Base-by-base conservation (phyloP, 1,139 yeast species). In the Debaryomycetaceae sp. region DNA sequence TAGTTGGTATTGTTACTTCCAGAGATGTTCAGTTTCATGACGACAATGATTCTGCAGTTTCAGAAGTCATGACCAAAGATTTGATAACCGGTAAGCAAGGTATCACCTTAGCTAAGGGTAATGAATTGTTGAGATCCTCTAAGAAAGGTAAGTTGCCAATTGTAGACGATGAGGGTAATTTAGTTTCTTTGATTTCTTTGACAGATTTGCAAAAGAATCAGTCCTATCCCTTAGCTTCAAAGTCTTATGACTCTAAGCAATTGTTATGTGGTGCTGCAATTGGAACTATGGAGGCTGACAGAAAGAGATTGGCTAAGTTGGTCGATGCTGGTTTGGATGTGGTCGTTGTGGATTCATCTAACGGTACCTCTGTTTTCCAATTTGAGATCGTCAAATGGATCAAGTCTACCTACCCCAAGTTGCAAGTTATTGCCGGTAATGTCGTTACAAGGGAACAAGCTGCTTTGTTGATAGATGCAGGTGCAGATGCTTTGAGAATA, bases 401-500 rank as follows among this genome's bases (percentile, higher is more conserved):
- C 71, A 93, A 95, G 75, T 63, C 70, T 55, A 87, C 80, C 45
- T 83, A 68, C 78, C 91, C 96, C 54, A 78, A 85, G 24, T 76
- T 93, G 61, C 83, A 93, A 70, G 88, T 93, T 54, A 83, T 93
- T 70, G 99, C 96, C 51, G 99, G 99, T 79, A 93, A 93, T 66
- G 99, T 95, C 60, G 99, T 91, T 50, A 91, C 97, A 56, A 87
- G 99, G 72, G 99, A 93, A 70, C 99, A 95, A 78, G 98, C 99
- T 54, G 99, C 99, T 53, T 78, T 83, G 60, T 81, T 93, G 65
- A 95, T 93, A 59, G 87, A 81, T 59, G 97, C 96, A 46, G 99
- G 99, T 72, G 97, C 96, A 46, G 99, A 93, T 70, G 99, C 91
- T 66, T 80, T 93, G 62, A 90, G 98, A 80, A 91, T 93, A 56